Evolutionary conservation across 1,139 yeast genomes (phyloP).

Genomic region (Tardiomyces digboiensis): DNA sequence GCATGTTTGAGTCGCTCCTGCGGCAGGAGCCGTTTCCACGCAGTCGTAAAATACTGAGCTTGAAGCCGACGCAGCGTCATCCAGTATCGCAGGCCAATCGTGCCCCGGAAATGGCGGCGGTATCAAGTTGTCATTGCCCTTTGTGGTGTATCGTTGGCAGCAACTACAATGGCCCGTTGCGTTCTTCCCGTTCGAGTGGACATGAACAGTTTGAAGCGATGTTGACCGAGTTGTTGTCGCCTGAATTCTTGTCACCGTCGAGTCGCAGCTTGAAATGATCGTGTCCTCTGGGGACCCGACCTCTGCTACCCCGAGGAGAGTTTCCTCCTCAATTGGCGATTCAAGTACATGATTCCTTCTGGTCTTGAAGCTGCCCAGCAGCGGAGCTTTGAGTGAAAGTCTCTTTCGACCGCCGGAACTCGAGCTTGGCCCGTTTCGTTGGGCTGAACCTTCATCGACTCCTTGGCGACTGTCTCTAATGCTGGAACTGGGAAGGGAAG

Average conservation of each 20-base stretch:
- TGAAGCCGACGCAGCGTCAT: background rate
- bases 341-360: background rate
- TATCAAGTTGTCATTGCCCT: background rate
- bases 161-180: background rate
- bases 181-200: background rate
- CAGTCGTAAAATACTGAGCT: background rate
- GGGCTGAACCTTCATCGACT: background rate
- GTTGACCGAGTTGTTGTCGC: background rate
- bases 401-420: background rate
- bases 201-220: background rate
- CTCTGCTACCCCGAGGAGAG: background rate
- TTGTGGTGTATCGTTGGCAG: background rate
- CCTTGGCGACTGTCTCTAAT: background rate
- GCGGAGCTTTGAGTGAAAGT: background rate
- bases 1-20: slow-evolving; percentile 5
- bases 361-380: background rate
- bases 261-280: background rate
- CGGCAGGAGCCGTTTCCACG: background rate
- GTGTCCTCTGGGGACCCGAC: background rate
- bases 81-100: background rate
- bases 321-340: background rate
- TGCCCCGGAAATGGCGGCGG: background rate
- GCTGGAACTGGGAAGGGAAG: background rate
- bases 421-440: background rate
- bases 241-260: background rate